These are phyloP conservation scores for Nakazawaea populi DNA, from an alignment of 805 yeast species.

Conservation along the genomic window DNA sequence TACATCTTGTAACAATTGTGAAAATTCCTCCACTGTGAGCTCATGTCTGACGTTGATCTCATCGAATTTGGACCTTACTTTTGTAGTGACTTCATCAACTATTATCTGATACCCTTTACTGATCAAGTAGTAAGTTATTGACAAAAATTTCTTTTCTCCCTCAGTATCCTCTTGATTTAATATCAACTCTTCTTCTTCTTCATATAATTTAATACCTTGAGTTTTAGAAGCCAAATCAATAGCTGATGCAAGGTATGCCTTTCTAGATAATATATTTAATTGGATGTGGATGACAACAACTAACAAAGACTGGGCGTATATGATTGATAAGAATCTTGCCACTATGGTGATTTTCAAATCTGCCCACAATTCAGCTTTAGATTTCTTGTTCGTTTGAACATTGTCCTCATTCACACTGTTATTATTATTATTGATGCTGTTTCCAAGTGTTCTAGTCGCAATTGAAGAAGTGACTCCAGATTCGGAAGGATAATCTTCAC, in stretches of 20 bases:
- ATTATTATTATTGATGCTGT: slow-evolving; percentile 16
- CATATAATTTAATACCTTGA: slow-evolving; percentile 24
- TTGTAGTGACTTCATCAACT: slow-evolving; percentile 43
- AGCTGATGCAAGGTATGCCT: slow-evolving; percentile 78
- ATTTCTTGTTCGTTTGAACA: slow-evolving; percentile 22
- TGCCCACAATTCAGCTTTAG: slow-evolving; percentile 75
- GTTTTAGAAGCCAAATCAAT: slow-evolving; percentile 55
- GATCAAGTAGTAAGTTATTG: slow-evolving; percentile 90
- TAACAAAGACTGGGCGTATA: slow-evolving; percentile 63
- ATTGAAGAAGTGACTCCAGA: slow-evolving; percentile 9
- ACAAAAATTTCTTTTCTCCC: slow-evolving; percentile 75
- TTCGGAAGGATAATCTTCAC: slow-evolving; percentile 35
- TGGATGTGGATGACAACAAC: slow-evolving; percentile 81
- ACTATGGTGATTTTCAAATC: slow-evolving; percentile 71
- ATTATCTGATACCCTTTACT: slow-evolving; percentile 77
- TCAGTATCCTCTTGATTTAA: slow-evolving; percentile 17
- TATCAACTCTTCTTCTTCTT: slow-evolving; percentile 14
- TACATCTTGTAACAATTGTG: slow-evolving; percentile 32
- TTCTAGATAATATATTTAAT: slow-evolving; percentile 81
- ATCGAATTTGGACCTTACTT: slow-evolving; percentile 57
- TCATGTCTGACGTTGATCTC: slow-evolving; percentile 69
- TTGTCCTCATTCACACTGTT: slow-evolving; percentile 6
- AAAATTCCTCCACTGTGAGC: slow-evolving; percentile 57
- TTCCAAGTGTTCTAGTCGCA: not conserved
- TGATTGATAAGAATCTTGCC: slow-evolving; percentile 63